Evolutionary conservation across 768 basidiomycete species (phyloP), one percentile per base, ranked within the genome.

Genomic region (Coprinopsis cinerea): DNA sequence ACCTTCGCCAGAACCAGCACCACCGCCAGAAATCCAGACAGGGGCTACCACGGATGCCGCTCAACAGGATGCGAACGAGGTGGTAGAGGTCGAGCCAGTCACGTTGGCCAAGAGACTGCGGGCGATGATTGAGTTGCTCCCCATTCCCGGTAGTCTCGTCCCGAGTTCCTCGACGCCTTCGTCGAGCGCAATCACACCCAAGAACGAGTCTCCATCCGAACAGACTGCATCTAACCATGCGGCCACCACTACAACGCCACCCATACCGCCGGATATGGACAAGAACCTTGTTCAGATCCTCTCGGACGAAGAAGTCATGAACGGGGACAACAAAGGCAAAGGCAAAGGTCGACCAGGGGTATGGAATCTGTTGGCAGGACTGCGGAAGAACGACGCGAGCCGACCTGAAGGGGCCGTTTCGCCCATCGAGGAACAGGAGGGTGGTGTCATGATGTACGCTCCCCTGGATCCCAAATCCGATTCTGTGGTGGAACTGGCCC

Each of bases 391-490:
- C n/a, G 53, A 51, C 36, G 49, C 37, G n/a, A 14, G 30, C 22
- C 11, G 4, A 14, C 11, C 25, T 14, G 48, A 32, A 2, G 35
- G 23, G 11, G 32, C 25, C 26, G 24, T 15, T 2, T 26, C 35
- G 1, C 14, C 50, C 9, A 54, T 66, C 34, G 72, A 74, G 53
- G 67, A 71, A 28, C 66, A 73, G 26, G 79, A 78, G 41, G 78
- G 76, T 14, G 74, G 77, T 14, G 61, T 91, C 43, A 90, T 91
- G 89, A 71, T 91, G 67, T 89, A 84, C 57, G 75, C 76, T 0
- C 88, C 88, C 0, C 64, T 91, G 46, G 68, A 82, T 44, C 87
- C 85, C 1, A 71, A 74, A 28, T 70, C 69, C 6, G 75, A 78
- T 43, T 84, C 85, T 2, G 68, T 81, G 55, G 75, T 88, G 22